These are phyloP conservation scores for Opeltia flavorubescens DNA, from an alignment of 495 filamentous ascomycete species.

Conservation along the genomic window DNA sequence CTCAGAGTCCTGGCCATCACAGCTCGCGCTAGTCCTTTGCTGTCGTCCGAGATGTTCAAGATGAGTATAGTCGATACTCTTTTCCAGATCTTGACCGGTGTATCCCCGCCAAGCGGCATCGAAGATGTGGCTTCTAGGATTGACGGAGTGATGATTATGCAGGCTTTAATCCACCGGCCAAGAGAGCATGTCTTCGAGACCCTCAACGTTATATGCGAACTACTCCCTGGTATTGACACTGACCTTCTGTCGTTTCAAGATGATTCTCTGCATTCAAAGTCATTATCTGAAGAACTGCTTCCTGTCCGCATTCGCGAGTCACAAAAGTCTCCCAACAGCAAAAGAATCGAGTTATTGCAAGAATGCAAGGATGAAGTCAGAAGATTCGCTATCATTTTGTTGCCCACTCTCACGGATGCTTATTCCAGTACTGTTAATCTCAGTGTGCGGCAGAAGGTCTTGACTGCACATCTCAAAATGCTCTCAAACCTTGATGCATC, in stretches of 20 bases:
- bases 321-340: conserved; percentile 56
- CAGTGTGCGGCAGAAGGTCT: conserved; percentile 91
- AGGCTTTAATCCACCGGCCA: conserved; percentile 92
- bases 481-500: conserved; percentile 79
- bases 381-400: conserved; percentile 86
- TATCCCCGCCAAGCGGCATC: conserved; percentile 71
- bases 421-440: conserved; percentile 98
- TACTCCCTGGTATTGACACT: conserved; percentile 56
- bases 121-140: conserved; percentile 80
- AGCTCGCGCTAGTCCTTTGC: conserved; percentile 68
- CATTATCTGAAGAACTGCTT: conserved; percentile 22
- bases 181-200: conserved; percentile 95
- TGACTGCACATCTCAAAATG: conserved; percentile 94
- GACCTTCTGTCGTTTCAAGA: conserved; percentile 36
- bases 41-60: conserved; percentile 85
- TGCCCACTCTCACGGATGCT: conserved; percentile 91
- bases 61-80: conserved; percentile 97
- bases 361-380: conserved; percentile 74
- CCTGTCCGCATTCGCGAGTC: conserved; percentile 26
- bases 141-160: conserved; percentile 97
- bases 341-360: conserved; percentile 60
- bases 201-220: conserved; percentile 92
- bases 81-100: conserved; percentile 93
- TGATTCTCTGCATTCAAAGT: conserved; percentile 36
- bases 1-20: conserved; percentile 78